phyloP scores from a whole-genome alignment of 2,329 filamentous ascomycete genomes.

The Trichoderma koningiopsis region DNA sequence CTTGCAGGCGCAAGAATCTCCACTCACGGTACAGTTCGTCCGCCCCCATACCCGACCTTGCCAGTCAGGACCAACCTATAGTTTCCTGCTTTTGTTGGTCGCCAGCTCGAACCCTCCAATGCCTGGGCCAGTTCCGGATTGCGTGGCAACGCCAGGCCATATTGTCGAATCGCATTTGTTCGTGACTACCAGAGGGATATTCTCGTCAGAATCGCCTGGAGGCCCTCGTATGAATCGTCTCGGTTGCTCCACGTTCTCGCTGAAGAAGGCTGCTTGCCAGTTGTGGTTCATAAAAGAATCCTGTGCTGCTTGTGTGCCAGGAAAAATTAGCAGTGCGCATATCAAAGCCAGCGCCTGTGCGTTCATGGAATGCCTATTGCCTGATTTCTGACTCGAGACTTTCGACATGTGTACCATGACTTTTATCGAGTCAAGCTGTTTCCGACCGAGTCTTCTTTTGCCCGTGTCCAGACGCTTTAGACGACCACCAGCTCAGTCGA shows the following conservation, averaged over 20 bases:
- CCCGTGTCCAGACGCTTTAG: not conserved
- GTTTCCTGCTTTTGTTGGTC: conserved; percentile 57
- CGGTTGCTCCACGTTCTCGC: conserved; percentile 31
- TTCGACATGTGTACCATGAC: conserved; percentile 5
- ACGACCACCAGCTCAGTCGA: not conserved
- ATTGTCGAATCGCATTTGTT: conserved; percentile 73
- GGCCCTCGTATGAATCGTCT: conserved; percentile 36
- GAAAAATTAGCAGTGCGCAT: conserved; percentile 29
- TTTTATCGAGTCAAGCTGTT: not conserved
- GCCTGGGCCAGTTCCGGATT: conserved; percentile 68
- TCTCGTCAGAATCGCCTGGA: conserved; percentile 41
- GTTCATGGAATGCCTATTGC: conserved; percentile 27
- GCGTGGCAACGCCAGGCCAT: conserved; percentile 76
- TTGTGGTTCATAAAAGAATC: conserved; percentile 28
- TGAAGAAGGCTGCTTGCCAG: conserved; percentile 36
- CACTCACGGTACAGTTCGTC: conserved; percentile 79
- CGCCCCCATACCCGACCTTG: conserved; percentile 80
- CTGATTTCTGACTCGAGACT: not conserved
- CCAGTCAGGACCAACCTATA: conserved; percentile 74
- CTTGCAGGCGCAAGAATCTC: conserved; percentile 66
- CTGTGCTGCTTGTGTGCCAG: conserved; percentile 26
- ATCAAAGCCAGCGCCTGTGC: conserved; percentile 31
- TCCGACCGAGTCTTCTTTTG: not conserved
- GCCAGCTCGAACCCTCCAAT: conserved; percentile 69
- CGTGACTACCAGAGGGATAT: conserved; percentile 65